Evolutionary conservation across 1,284 basidiomycete genomes (phyloP), one percentile per base, ranked within the genome.

Genomic region (Ceratobasidium sp.): DNA sequence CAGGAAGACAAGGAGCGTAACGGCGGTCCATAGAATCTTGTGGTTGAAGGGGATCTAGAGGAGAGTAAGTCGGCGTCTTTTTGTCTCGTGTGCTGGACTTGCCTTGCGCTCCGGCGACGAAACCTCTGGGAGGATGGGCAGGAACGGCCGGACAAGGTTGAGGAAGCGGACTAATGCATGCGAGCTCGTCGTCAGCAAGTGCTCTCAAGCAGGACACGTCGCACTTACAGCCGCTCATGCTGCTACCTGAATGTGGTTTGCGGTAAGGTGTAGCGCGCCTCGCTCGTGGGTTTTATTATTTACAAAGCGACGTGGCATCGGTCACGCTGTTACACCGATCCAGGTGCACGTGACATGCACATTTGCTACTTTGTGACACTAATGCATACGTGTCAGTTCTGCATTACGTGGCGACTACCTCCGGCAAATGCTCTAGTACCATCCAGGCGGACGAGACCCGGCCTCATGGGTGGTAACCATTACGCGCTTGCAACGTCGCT

Each of bases 41-140:
- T 96, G 95, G 86, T 96, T 95, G 89, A 97, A 98, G 37, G 95
- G 94, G 78, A 97, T 93, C 94, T 95, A 80, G 6, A 80, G 78
- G 81, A 61, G 76, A 79, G 65, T 81, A 67, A 78, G 77, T 13
- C 32, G 49, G 52, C 4, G 46, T 49, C 25, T 65, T 65, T 46
- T 37, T 46, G 25, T 9, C 54, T 59, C 57, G 34, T 37, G n/a
- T 40, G 52, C 34, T 25, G 2, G 6, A 80, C 82, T 79, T 81
- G 95, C 95, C 88, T 97, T 98, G 85, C 95, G 92, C 87, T 97
- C 96, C 77, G 96, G 96, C 77, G 96, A 95, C 81, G 95, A 95
- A 79, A 98, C 95, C 88, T 98, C 96, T 77, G 96, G 96, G 80
- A 96, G 88, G 82, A 97, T 92, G 79, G 94, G 94, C 86, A 97